Evolutionary conservation across 805 yeast genomes (phyloP), one percentile per base, ranked within the genome.

Genomic region (Wickerhamiella sorbophila): DNA sequence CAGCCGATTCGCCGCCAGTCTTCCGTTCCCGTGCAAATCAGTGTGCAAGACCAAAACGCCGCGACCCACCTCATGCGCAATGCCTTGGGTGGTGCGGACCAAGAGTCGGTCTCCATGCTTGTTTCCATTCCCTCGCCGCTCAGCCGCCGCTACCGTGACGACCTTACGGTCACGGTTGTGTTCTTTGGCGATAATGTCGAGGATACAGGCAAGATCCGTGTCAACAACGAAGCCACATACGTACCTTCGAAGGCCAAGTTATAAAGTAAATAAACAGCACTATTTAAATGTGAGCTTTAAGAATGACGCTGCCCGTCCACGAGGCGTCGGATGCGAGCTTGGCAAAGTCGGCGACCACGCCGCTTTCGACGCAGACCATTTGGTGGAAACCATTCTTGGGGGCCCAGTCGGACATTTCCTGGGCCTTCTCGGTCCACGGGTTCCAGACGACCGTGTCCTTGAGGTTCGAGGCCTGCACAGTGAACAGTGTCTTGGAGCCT

Each of bases 281-380:
- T 5, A 20, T 15, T 26, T 43, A 43, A 5, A 40, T 32, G 27
- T 34, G 36, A 5, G 53, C 46, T 40, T 41, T 40, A 42, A 48
- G 15, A 4, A 35, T 33, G 21, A 49, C 38, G 12, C 42, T 16
- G 14, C 77, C 95, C 12, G 62, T 60, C 95, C 95, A 87, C 47
- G 67, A 67, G 46, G 70, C 71, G 41, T 91, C 88, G n/a, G 88
- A 78, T 39, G 64, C 59, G 51, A 91, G 67, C 19, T 60, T 62
- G 19, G 72, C 66, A 56, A 81, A 79, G 37, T 77, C 75, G 44
- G 73, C 69, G 32, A 91, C 97, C 51, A 77, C 70, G 34, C 98
- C 98, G 2, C 95, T 93, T 62, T 91, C 98, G 44, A 91, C 72
- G 63, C 98, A 91, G 44, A 91, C 74, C 97, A 91, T 88, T 36